Evolutionary conservation across 768 basidiomycete species (phyloP).

Genomic region (Boletus fagicola): DNA sequence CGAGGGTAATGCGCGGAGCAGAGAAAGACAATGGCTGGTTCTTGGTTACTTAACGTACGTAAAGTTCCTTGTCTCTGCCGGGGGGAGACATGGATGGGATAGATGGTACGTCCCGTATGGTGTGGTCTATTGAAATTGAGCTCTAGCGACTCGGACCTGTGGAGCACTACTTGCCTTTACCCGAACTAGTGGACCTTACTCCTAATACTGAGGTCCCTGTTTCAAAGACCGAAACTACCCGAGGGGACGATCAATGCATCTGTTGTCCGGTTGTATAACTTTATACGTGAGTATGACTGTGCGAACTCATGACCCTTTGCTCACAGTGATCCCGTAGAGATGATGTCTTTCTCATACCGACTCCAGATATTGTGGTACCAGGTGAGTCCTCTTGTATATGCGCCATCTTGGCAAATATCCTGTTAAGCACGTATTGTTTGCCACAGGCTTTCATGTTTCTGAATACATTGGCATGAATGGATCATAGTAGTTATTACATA

Average conservation of each 20-base stretch:
- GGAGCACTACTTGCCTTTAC: slow-evolving; percentile 66
- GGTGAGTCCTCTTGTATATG: slow-evolving; percentile 27
- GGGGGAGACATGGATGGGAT: slow-evolving; percentile 70
- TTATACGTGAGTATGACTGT: slow-evolving; percentile 65
- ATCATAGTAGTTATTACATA: too few relatives aligned
- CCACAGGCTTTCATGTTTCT: background rate
- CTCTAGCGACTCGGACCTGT: background rate
- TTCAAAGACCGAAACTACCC: slow-evolving; percentile 50
- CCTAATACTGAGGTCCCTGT: slow-evolving; percentile 42
- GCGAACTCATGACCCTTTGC: background rate
- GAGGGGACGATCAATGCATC: slow-evolving; percentile 74
- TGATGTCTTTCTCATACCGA: slow-evolving; percentile 91
- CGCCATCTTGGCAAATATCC: background rate
- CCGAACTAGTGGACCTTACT: slow-evolving; percentile 40
- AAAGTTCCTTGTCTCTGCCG: slow-evolving; percentile 69
- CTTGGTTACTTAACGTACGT: slow-evolving; percentile 74
- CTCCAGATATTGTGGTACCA: slow-evolving; percentile 87
- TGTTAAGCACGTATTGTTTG: background rate
- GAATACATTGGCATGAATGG: too few relatives aligned
- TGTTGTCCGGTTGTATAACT: slow-evolving; percentile 81
- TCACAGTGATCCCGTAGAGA: slow-evolving; percentile 49
- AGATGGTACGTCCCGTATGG: slow-evolving; percentile 48
- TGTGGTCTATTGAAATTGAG: background rate
- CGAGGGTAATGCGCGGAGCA: slow-evolving; percentile 71
- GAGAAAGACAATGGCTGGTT: slow-evolving; percentile 80